Evolutionary conservation across 192 early-diverging fungal genomes (phyloP).

Genomic region (Gryganskiella cystojenkinii): DNA sequence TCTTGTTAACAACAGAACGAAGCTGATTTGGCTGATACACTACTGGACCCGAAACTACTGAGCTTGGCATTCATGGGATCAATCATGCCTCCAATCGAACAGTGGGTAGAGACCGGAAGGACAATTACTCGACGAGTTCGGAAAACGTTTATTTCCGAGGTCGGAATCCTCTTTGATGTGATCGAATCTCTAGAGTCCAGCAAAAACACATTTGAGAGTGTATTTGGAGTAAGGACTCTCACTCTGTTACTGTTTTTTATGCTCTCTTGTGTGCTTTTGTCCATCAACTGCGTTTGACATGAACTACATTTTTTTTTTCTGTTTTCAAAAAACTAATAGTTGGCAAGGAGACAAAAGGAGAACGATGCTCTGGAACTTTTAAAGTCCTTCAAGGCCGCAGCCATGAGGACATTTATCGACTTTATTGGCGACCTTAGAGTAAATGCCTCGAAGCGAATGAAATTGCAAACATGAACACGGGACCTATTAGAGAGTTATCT

Average conservation of each 20-base stretch:
- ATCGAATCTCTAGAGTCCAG: slow-evolving; percentile 45
- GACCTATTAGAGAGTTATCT: neutral
- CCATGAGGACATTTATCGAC: slow-evolving; percentile 70
- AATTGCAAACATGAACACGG: too few species aligned
- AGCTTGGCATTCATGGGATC: slow-evolving; percentile 53
- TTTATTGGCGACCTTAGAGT: slow-evolving; percentile 80
- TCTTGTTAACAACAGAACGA: slow-evolving; percentile 60
- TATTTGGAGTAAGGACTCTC: slow-evolving; percentile 36
- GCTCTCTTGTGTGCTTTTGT: neutral
- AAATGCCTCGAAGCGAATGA: slow-evolving; percentile 6
- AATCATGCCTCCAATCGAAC: slow-evolving; percentile 52
- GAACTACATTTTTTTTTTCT: neutral
- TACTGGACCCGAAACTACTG: slow-evolving; percentile 59
- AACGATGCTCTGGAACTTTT: slow-evolving; percentile 58
- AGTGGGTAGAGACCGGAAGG: slow-evolving; percentile 47
- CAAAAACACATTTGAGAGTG: slow-evolving; percentile 53
- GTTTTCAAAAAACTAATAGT: slow-evolving; percentile 14
- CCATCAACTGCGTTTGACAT: neutral
- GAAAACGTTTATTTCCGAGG: slow-evolving; percentile 41
- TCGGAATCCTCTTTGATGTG: slow-evolving; percentile 47
- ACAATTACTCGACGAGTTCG: slow-evolving; percentile 15
- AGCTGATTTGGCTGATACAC: slow-evolving; percentile 65
- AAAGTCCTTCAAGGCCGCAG: slow-evolving; percentile 58
- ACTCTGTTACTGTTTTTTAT: neutral
- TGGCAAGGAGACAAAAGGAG: slow-evolving; percentile 56